Evolutionary conservation across 1,284 basidiomycete species (phyloP), one percentile per base, ranked within the genome.

Genomic region (Malassezia dermatis): DNA sequence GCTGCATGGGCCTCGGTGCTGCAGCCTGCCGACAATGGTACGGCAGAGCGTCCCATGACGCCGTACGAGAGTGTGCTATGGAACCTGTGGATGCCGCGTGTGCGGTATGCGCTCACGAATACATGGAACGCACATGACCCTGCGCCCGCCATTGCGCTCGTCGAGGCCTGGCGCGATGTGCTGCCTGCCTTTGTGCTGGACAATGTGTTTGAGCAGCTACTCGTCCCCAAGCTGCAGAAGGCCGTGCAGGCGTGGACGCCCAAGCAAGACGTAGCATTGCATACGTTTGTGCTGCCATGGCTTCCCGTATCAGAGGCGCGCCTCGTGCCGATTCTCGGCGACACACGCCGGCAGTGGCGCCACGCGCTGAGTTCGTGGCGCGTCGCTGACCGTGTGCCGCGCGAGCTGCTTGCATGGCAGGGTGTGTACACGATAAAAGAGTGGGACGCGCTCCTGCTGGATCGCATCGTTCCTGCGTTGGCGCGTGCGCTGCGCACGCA

Each of bases 21-120:
- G 23, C 28, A 8, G 8, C 24, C 24, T 13, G 17, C 34, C 1
- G 21, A 24, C 8, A 21, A 3, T 24, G 30, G 21, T 8, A 34
- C 35, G 19, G 73, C 74, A 5, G 34, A 54, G 10, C 34, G 58
- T 4, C 48, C 79, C 0, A 99, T 98, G 94, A 90, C 90, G 5
- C 85, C 94, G 0, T 98, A 88, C 75, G 93, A 98, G 73, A 86
- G 85, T 53, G 78, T 98, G 19, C 77, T 98, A 15, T 98, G 93
- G 91, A 86, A 86, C 59, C 79, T 86, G 7, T 98, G 91, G 93
- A 78, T 98, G 23, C 94, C 94, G 0, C 86, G 82, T 75, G 84
- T 98, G n/a, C 84, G 94, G 27, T 86, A 86, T 0, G 80, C 82
- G 4, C 37, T 59, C 63, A 82, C 80, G 75, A 95, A 95, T 75